A percentile compares a stretch with the other conserved stretches of the same genome.
Conservation (phyloP, 2,329 filamentous ascomycete species). For the Curvularia sp. region DNA sequence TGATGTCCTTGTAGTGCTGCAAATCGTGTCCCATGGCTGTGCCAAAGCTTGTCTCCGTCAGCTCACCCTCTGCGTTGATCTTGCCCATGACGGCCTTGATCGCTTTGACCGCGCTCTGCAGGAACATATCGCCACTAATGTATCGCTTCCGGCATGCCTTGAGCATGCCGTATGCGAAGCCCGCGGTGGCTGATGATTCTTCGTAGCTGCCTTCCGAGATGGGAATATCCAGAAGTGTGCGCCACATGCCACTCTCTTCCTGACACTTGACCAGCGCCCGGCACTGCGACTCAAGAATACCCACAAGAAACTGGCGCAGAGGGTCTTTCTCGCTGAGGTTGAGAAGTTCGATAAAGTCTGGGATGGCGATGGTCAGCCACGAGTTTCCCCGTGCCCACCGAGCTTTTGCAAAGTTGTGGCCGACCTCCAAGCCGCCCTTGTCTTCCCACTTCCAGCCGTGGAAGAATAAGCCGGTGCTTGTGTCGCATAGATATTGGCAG, state of each 20-base stretch:
- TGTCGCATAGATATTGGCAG: slow-evolving; percentile 79
- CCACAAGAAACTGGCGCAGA: slow-evolving; percentile 65
- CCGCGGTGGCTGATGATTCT: slow-evolving; percentile 79
- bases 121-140: slow-evolving; percentile 65
- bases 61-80: slow-evolving; percentile 71
- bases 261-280: slow-evolving; percentile 69
- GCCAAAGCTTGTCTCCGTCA: slow-evolving; percentile 78
- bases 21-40: slow-evolving; percentile 77
- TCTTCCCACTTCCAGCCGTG: slow-evolving; percentile 82
- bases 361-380: slow-evolving; percentile 85
- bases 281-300: slow-evolving; percentile 73
- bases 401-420: slow-evolving; percentile 65
- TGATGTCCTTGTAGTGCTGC: slow-evolving; percentile 80
- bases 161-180: slow-evolving; percentile 80
- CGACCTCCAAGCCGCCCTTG: slow-evolving; percentile 58
- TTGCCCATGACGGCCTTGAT: slow-evolving; percentile 71
- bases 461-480: slow-evolving; percentile 75
- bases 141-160: slow-evolving; percentile 76
- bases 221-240: slow-evolving; percentile 74
- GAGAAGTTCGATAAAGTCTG: slow-evolving; percentile 78
- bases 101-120: slow-evolving; percentile 68
- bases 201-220: slow-evolving; percentile 73
- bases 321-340: slow-evolving; percentile 67
- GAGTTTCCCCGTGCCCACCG: slow-evolving; percentile 69
- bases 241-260: slow-evolving; percentile 70